A percentile compares a stretch with the other conserved stretches of the same genome.
Evolutionary conservation across 176 grass and related monocot species (phyloP).

Genomic region (Zea mays): DNA sequence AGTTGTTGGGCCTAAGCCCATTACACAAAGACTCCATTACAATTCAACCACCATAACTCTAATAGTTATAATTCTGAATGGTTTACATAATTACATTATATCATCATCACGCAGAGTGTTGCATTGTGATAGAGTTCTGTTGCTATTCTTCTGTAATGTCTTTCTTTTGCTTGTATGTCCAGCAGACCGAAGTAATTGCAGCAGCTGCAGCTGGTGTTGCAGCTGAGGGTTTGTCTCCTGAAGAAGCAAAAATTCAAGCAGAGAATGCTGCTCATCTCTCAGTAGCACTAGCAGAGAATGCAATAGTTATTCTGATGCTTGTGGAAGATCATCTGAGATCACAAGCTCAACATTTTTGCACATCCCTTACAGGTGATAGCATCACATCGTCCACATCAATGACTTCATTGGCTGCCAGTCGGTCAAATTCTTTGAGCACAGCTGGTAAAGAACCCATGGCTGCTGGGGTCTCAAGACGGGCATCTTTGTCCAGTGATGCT

Average conservation of each 20-base stretch:
- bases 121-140: conserved; percentile 2
- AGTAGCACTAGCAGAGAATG: conserved; percentile 95
- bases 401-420: conserved; percentile 57
- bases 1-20: too few relatives aligned
- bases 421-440: conserved; percentile 67
- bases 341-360: conserved; percentile 79
- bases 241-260: conserved; percentile 88
- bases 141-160: conserved; percentile 20
- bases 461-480: conserved; percentile 42
- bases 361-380: conserved; percentile 48
- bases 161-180: conserved; percentile 36
- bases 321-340: conserved; percentile 97
- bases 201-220: conserved; percentile 97
- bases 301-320: conserved; percentile 95
- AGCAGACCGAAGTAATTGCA: conserved; percentile 97
- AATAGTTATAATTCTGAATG: not conserved
- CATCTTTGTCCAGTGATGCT: conserved; percentile 79
- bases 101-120: conserved; percentile 5
- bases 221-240: conserved; percentile 88
- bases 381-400: conserved; percentile 47
- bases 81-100: conserved; percentile 27
- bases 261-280: conserved; percentile 96
- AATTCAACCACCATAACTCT: too few relatives aligned
- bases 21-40: too few relatives aligned
- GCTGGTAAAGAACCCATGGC: conserved; percentile 55